Evolutionary conservation across 192 early-diverging fungal species (phyloP).

Genomic region (Dispira simplex): DNA sequence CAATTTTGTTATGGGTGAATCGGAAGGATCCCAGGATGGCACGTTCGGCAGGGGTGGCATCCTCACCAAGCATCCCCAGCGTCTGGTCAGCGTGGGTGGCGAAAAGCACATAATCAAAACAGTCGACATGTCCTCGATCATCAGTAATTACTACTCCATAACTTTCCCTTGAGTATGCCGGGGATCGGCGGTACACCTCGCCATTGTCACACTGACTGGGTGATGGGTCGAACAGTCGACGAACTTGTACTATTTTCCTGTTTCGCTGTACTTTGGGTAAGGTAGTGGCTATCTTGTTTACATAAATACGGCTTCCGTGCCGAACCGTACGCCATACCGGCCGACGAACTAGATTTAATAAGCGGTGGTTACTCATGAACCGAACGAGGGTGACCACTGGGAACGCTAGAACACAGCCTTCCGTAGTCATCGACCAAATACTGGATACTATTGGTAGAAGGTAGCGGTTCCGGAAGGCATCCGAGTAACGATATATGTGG

Average conservation of each 20-base stretch:
- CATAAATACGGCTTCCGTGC: slow-evolving; percentile 25
- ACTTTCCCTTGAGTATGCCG: background rate
- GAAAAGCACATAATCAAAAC: slow-evolving; percentile 40
- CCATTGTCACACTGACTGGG: too few species aligned
- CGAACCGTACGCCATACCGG: slow-evolving; percentile 42
- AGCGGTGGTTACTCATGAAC: slow-evolving; percentile 44
- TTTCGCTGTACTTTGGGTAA: background rate
- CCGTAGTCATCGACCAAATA: slow-evolving; percentile 46
- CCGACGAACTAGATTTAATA: slow-evolving; percentile 32
- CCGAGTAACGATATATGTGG: slow-evolving; percentile 28
- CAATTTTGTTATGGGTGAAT: slow-evolving; percentile 29
- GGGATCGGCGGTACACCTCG: too few species aligned
- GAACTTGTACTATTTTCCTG: background rate
- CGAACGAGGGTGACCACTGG: slow-evolving; percentile 42
- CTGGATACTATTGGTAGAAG: slow-evolving; percentile 47
- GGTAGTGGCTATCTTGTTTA: background rate
- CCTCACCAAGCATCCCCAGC: slow-evolving; percentile 30
- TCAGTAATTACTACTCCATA: slow-evolving; percentile 18
- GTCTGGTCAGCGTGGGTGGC: slow-evolving; percentile 45
- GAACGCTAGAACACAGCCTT: slow-evolving; percentile 34
- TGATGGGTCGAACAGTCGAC: background rate
- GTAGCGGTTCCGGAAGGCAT: slow-evolving; percentile 43
- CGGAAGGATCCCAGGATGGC: slow-evolving; percentile 27
- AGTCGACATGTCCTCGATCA: slow-evolving; percentile 16
- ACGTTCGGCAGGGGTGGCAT: slow-evolving; percentile 29